Conservation (phyloP, 208 protist genomes). For the Vickermania ingenoplastis region DNA sequence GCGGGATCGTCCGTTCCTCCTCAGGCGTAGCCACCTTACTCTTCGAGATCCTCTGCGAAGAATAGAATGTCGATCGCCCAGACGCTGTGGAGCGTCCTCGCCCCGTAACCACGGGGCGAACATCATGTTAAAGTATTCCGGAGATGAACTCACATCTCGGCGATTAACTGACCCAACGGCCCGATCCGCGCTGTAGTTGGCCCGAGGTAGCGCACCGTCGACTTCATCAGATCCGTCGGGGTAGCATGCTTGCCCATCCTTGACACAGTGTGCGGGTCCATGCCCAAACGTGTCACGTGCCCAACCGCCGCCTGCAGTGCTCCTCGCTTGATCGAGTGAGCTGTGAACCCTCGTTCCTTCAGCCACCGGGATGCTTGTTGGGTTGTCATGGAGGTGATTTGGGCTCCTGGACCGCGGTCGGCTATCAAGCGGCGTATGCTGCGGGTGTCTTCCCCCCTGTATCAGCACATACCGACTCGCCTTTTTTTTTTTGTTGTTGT, state of each 20-base stretch:
- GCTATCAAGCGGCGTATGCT: neutral
- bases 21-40: neutral
- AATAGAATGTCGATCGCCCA: neutral
- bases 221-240: neutral
- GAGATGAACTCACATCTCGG: neutral
- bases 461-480: neutral
- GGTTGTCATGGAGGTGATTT: neutral
- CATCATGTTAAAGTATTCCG: neutral
- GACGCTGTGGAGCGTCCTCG: neutral
- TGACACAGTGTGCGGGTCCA: neutral
- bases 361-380: neutral
- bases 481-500: too few species aligned
- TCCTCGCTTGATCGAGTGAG: neutral
- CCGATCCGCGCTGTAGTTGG: neutral
- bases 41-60: neutral
- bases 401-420: neutral
- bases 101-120: neutral
- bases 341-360: neutral
- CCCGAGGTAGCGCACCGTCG: neutral
- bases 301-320: neutral
- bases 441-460: neutral
- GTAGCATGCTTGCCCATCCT: neutral
- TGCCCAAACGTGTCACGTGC: too few species aligned
- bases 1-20: neutral
- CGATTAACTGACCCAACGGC: neutral